Evolutionary conservation across 2,329 filamentous ascomycete genomes (phyloP).

Genomic region (Trichophyton equinum): DNA sequence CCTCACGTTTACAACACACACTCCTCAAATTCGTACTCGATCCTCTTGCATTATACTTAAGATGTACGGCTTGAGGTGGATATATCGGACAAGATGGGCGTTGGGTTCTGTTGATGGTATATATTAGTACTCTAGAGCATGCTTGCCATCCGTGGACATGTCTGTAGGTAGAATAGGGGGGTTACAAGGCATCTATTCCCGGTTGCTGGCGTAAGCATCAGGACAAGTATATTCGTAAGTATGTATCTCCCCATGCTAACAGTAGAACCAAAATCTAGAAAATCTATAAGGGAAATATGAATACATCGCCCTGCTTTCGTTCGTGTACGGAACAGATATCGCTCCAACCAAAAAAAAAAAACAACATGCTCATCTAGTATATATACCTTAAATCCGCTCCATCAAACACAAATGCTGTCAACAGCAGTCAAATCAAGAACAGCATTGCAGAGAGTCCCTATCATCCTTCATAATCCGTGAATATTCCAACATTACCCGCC

Average conservation of each 20-base stretch:
- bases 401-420: background rate
- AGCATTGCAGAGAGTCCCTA: slow-evolving; percentile 1
- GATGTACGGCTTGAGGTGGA: background rate
- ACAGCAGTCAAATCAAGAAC: slow-evolving; percentile 1
- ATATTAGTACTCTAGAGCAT: background rate
- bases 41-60: background rate
- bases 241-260: background rate
- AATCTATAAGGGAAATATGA: background rate
- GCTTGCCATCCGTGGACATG: background rate
- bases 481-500: slow-evolving; percentile 48
- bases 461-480: slow-evolving; percentile 5
- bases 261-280: background rate
- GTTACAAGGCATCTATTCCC: background rate
- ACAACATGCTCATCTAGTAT: background rate
- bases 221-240: background rate
- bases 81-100: background rate
- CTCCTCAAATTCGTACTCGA: background rate
- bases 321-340: background rate
- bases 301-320: background rate
- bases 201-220: background rate
- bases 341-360: background rate
- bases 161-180: background rate
- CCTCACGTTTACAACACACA: background rate
- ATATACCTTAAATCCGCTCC: background rate
- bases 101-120: background rate